These are phyloP conservation scores for Podospora comata DNA, from an alignment of 495 filamentous ascomycete species.

Conservation along the genomic window DNA sequence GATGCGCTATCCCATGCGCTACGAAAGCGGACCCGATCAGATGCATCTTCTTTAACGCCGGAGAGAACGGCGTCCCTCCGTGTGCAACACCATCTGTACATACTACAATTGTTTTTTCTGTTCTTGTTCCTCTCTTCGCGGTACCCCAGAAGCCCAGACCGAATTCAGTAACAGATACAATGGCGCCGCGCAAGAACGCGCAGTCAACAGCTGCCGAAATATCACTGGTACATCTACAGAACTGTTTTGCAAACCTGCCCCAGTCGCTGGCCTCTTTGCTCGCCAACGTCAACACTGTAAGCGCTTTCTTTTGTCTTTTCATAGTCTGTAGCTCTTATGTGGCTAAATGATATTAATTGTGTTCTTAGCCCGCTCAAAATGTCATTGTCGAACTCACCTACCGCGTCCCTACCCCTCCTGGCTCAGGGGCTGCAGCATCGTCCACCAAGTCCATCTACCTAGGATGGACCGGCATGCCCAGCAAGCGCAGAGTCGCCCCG, in stretches of 20 bases:
- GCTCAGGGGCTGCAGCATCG: slow-evolving; percentile 34
- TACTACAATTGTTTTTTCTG: background rate
- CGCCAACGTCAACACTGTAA: slow-evolving; percentile 81
- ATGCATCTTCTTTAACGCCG: background rate
- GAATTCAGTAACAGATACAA: slow-evolving; percentile 24
- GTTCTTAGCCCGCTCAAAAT: slow-evolving; percentile 76
- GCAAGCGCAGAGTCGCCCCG: slow-evolving; percentile 72
- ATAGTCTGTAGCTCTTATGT: background rate
- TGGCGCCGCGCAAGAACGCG: slow-evolving; percentile 64
- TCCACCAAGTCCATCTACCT: slow-evolving; percentile 68
- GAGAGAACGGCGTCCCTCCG: background rate
- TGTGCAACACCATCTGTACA: background rate
- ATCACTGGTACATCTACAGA: slow-evolving; percentile 78
- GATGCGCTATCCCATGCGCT: slow-evolving; percentile 4
- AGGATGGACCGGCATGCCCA: slow-evolving; percentile 97
- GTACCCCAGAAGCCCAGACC: background rate
- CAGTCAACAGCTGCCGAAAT: slow-evolving; percentile 70
- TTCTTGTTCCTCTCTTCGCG: background rate
- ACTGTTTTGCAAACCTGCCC: slow-evolving; percentile 91
- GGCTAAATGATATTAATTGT: slow-evolving; percentile 7
- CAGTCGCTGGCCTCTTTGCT: slow-evolving; percentile 77
- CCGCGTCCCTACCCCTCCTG: slow-evolving; percentile 41
- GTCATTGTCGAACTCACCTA: slow-evolving; percentile 86
- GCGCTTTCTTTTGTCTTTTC: slow-evolving; percentile 51
- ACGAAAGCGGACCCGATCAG: slow-evolving; percentile 7